Evolutionary conservation across 352 stramenopile genomes (phyloP), one percentile per base, ranked within the genome.

Genomic region (Phytophthora fragariae): DNA sequence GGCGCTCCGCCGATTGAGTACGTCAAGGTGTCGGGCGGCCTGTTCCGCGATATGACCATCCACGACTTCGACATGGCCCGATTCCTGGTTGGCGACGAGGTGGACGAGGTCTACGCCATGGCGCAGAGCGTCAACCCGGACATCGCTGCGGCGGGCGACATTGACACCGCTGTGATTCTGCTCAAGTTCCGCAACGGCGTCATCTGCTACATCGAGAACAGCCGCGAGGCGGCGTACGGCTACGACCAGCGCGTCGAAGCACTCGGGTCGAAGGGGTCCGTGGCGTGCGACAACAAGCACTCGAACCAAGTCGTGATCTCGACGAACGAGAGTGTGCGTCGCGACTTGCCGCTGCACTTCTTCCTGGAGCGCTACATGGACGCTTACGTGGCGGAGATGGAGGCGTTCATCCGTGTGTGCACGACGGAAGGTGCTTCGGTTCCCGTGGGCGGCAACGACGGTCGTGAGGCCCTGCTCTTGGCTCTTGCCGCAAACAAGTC

Each of bases 11-110:
- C 82, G 12, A 47, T 82, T 14, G 66, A 68, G 29, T 91, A 91
- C 79, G 60, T 91, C 65, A 82, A 85, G 44, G 58, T 47, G 29
- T 96, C 93, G 1, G 96, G 96, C 61, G 96, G 95, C 29, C 91
- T 99, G 46, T 99, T 98, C 76, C 90, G 92, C 62, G 95, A 99
- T 70, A 99, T 99, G 96, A 97, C 96, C 37, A 96, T 99, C 76
- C 96, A 99, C 83, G 96, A 99, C 85, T 89, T 98, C 52, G 95
- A 98, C 73, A 98, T 99, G 89, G 88, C 89, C 54, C 89, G 95
- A 55, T 98, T 97, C 81, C 82, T 99, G 37, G 92, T 97, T 52
- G 92, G 91, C 58, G 81, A 79, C 27, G 92, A 84, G 57, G 76
- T 91, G 62, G 72, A 75, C 52, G 84, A 94, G 64, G 87, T 94